Evolutionary conservation across 2,329 filamentous ascomycete genomes (phyloP), one percentile per base, ranked within the genome.

Genomic region (Rhinocladiella similis): DNA sequence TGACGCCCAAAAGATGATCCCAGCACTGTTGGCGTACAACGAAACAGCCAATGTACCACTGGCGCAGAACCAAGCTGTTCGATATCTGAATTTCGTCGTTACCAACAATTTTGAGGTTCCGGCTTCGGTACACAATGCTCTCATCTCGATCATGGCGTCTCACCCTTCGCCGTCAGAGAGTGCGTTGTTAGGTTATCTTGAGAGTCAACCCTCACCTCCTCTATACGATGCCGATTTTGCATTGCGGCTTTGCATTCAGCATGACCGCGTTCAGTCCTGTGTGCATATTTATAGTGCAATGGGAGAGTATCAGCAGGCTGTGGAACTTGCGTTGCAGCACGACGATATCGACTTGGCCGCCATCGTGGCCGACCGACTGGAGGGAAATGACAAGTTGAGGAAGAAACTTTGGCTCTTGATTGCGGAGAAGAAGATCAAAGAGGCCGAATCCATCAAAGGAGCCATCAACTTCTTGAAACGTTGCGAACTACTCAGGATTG

Each of bases 231-330:
- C 91, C 2, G 94, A 99, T 72, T 99, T 99, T 73, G 94, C 94
- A 1, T 85, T 99, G 27, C 88, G 94, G 12, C 82, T 97, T 12
- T 99, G 94, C 74, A 97, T 99, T 63, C 89, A 97, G 67, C 87
- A 99, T 73, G 87, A 92, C 64, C 88, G 94, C 43, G 92, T 97
- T 1, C 86, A 96, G 61, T 95, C 91, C 13, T 96, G 92, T 68
- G 93, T 97, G 4, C 92, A 97, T 72, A 97, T 99, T 61, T 99
- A 97, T 77, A 96, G 89, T 54, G 89, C 87, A 59, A 99, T 99
- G 93, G 88, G 88, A 0, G 91, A 97, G 71, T 97, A 96, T 69
- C 83, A 90, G 16, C 90, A 95, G 72, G 60, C 62, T 9, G 94
- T 99, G 3, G 90, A 96, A 68, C 83, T 99, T 3, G 94, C 94